A percentile compares a stretch with the other conserved stretches of the same genome.
phyloP scores from a whole-genome alignment of 495 filamentous ascomycete genomes.

The Articulospora tetracladia region DNA sequence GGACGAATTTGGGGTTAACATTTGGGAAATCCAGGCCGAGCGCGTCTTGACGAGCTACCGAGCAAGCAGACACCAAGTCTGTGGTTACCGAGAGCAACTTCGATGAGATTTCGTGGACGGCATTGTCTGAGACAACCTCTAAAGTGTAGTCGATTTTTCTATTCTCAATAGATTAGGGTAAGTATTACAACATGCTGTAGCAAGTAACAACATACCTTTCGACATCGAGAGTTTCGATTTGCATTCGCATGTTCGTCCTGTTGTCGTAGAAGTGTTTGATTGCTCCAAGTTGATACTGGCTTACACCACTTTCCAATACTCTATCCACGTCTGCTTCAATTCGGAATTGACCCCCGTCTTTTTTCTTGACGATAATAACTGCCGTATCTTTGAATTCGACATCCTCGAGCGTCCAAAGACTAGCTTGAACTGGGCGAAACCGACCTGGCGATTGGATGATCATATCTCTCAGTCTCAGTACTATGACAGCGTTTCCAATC shows the following conservation, averaged over 20 bases:
- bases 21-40: constrained; percentile 22
- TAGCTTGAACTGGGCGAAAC: constrained; percentile 15
- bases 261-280: constrained; percentile 13
- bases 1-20: neutral
- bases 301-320: constrained; percentile 1
- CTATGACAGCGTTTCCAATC: constrained; percentile 2
- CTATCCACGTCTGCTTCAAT: constrained; percentile 26
- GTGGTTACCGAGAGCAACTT: constrained; percentile 3
- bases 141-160: constrained; percentile 39
- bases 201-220: constrained; percentile 32
- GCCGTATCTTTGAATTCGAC: constrained; percentile 19
- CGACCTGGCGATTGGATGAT: neutral
- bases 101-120: neutral
- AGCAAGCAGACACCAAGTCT: neutral
- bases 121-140: constrained; percentile 30
- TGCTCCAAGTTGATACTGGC: constrained; percentile 4
- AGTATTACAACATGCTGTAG: neutral
- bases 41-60: constrained; percentile 2
- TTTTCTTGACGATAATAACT: constrained; percentile 25
- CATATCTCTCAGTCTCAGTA: neutral
- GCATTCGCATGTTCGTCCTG: constrained; percentile 25
- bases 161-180: neutral
- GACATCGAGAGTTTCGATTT: constrained; percentile 33
- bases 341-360: constrained; percentile 15
- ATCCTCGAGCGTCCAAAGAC: constrained; percentile 18